phyloP scores from a whole-genome alignment of 2,329 filamentous ascomycete species.

The Trichoderma atrobrunneum region DNA sequence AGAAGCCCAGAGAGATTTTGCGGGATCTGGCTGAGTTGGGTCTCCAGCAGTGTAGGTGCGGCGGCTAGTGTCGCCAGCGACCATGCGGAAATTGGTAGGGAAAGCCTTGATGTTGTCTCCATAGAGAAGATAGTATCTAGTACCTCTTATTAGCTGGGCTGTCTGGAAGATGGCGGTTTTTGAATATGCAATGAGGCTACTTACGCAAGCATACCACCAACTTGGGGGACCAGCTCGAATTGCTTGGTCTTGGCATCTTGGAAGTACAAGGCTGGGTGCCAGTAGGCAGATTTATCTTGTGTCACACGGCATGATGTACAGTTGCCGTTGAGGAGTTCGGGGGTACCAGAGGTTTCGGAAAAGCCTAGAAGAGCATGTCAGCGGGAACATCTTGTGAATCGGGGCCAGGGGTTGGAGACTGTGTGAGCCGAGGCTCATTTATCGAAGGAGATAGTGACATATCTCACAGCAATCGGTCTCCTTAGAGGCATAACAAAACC shows the following conservation, averaged over 20 bases:
- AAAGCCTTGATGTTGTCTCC: conserved; percentile 67
- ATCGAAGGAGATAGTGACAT: neutral
- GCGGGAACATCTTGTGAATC: neutral
- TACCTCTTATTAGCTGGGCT: neutral
- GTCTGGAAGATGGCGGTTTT: neutral
- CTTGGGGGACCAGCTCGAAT: conserved; percentile 66
- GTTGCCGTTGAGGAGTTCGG: conserved; percentile 56
- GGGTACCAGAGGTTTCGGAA: conserved; percentile 52
- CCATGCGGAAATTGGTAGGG: conserved; percentile 74
- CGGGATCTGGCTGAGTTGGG: conserved; percentile 60
- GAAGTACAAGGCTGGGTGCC: conserved; percentile 79
- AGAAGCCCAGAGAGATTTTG: conserved; percentile 67
- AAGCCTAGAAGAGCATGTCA: conserved; percentile 54
- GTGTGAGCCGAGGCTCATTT: neutral
- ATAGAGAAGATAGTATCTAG: conserved; percentile 80
- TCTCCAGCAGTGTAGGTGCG: conserved; percentile 69
- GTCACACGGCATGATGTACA: conserved; percentile 81
- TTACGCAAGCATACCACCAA: conserved; percentile 82
- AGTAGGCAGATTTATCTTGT: conserved; percentile 86
- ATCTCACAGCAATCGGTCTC: neutral
- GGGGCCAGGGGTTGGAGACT: neutral
- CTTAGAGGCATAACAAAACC: neutral
- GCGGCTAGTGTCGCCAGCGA: conserved; percentile 68
- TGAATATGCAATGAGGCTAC: conserved; percentile 35
- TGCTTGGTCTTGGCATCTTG: conserved; percentile 61